These are phyloP conservation scores for Paraphysoderma sedebokerense DNA, from an alignment of 371 early-diverging fungal genomes.

Conservation along the genomic window DNA sequence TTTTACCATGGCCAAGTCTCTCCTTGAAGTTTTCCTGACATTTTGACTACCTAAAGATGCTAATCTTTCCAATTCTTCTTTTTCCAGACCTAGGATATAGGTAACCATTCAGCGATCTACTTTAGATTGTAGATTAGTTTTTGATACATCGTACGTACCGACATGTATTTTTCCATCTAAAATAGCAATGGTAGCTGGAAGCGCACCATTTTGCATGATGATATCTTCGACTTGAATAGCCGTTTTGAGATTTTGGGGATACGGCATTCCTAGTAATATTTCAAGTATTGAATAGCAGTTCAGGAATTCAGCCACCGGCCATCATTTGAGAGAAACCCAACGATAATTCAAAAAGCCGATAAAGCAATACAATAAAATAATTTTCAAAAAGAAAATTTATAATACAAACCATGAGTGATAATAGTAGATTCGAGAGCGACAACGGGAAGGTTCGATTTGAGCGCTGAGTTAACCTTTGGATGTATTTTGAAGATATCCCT, in stretches of 20 bases:
- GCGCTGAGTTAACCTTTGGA: neutral
- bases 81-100: slow-evolving; percentile 13
- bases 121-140: too few species aligned
- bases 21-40: slow-evolving; percentile 61
- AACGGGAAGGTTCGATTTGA: slow-evolving; percentile 31
- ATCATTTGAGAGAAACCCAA: too few species aligned
- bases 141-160: slow-evolving; percentile 33
- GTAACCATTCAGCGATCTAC: slow-evolving; percentile 4
- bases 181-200: slow-evolving; percentile 82
- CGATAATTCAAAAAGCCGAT: neutral
- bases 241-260: slow-evolving; percentile 73
- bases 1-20: slow-evolving; percentile 83
- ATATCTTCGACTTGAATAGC: slow-evolving; percentile 60
- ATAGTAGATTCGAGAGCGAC: slow-evolving; percentile 89
- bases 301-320: too few species aligned
- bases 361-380: neutral
- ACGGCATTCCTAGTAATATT: slow-evolving; percentile 63
- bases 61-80: slow-evolving; percentile 38
- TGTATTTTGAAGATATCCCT: too few species aligned
- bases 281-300: too few species aligned
- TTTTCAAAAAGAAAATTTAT: too few species aligned
- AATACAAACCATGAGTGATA: slow-evolving; percentile 69
- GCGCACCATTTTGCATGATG: slow-evolving; percentile 47
- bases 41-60: slow-evolving; percentile 31
- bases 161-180: slow-evolving; percentile 67